Base-by-base conservation (phyloP, 305 asterid species). In the Fraxinus latifolia region DNA sequence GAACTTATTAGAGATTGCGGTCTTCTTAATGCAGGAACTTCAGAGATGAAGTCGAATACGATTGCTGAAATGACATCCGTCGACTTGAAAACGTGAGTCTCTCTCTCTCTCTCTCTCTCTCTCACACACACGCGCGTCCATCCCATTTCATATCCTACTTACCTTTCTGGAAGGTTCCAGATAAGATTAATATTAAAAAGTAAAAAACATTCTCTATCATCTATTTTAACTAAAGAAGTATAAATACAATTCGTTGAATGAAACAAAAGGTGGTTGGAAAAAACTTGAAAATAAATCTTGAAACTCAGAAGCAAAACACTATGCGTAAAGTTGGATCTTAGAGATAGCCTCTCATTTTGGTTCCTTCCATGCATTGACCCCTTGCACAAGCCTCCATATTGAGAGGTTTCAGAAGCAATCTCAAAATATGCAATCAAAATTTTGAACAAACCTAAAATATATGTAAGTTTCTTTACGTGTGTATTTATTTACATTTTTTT, bases 71-170 rank as follows among this genome's bases (percentile, higher is more conserved):
- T 82, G 82, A 82, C 92, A 80, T 58, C 95, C 44, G 81, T 91
- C 78, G 95, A 93, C 84, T 79, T 91, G 81, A 88, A 93, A 86
- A 87, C 89, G 97, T 93, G 82, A 84, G 89, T 87, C 42, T 78
- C 80, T 83, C 82, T 78, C 79, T 74, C 71, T 74, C 81, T 83
- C 83, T 44, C 44, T 15, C 7, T 15, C 42, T 36, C 42, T 34
- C 39, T 34, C 39, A 42, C 53, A 0, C 50, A 12, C 55, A 44
- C 5, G 0, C 55, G 1, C 17, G 5, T 44, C 55, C 17, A 44
- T 44, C 55, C 55, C 17, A 12, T 17, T 44, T 44, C 17, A 12
- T 44, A 14, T 44, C 55, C 55, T 44, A 44, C 55, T 44, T 44
- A 2, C 55, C 55, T 44, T 44, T 44, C 55, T 3, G 55, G 55